Conservation (phyloP, 1,284 basidiomycete genomes). For the Austroboletus niveus region DNA sequence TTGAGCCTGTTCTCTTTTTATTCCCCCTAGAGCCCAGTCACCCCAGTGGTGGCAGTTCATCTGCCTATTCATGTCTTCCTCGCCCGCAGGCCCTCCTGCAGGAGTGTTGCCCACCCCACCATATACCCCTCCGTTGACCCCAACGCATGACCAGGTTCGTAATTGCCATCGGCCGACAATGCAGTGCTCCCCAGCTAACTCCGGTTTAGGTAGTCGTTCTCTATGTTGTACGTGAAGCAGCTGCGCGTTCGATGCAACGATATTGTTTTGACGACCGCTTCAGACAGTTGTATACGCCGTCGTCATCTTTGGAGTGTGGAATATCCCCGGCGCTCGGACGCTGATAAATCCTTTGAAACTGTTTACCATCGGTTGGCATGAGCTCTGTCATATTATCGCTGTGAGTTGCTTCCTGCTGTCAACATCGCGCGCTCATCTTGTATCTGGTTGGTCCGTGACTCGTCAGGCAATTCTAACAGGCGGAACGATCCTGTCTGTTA, state of each 20-base stretch:
- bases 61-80: constrained; percentile 32
- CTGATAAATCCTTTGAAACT: constrained; percentile 79
- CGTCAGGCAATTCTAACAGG: constrained; percentile 71
- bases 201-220: constrained; percentile 55
- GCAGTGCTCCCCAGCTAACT: constrained; percentile 26
- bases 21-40: constrained; percentile 4
- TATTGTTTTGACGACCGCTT: constrained; percentile 10
- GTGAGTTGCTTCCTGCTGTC: constrained; percentile 41
- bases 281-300: constrained; percentile 78
- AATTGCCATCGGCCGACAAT: constrained; percentile 11
- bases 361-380: constrained; percentile 82
- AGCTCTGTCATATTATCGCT: constrained; percentile 75
- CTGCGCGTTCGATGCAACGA: neutral
- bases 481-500: constrained; percentile 69
- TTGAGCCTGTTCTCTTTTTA: constrained; percentile 6
- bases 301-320: constrained; percentile 80
- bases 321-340: constrained; percentile 70
- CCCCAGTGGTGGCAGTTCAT: constrained; percentile 17
- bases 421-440: constrained; percentile 5
- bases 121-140: constrained; percentile 31
- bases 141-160: constrained; percentile 45
- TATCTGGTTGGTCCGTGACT: constrained; percentile 3
- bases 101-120: constrained; percentile 23
- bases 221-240: constrained; percentile 60
- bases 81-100: constrained; percentile 33